These are phyloP conservation scores for Trametes cingulata DNA, from an alignment of 768 basidiomycete genomes.

Conservation along the genomic window DNA sequence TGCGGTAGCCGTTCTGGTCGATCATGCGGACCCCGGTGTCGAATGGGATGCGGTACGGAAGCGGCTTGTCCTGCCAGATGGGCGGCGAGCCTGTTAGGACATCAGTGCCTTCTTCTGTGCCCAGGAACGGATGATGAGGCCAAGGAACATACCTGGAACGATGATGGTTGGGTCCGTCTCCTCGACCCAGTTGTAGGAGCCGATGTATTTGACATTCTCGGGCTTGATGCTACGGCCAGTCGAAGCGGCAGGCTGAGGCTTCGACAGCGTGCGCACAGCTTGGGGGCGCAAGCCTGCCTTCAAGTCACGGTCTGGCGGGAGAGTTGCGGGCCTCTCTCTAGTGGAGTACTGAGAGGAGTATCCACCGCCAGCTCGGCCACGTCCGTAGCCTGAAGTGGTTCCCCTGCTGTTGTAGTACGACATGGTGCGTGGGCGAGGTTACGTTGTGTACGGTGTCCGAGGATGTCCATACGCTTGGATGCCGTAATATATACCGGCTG, in stretches of 20 bases:
- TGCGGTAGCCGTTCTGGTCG: constrained; percentile 59
- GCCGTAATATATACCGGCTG: no score
- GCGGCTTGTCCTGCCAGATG: constrained; percentile 49
- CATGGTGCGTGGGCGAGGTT: no score
- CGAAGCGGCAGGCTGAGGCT: neutral
- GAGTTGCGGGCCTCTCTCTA: neutral
- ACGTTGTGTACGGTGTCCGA: no score
- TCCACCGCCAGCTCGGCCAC: neutral
- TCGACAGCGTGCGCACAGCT: constrained; percentile 5
- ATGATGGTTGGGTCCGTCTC: constrained; percentile 47
- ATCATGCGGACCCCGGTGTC: constrained; percentile 52
- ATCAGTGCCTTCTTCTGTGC: no score
- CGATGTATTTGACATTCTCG: constrained; percentile 42
- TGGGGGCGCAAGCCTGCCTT: constrained; percentile 1
- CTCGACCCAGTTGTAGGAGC: constrained; percentile 58
- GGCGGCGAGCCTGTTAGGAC: constrained; percentile 53
- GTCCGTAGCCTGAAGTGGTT: neutral
- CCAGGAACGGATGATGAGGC: neutral
- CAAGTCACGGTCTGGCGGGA: constrained; percentile 15
- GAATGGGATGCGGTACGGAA: constrained; percentile 54
- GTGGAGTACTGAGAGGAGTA: neutral
- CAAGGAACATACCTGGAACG: constrained; percentile 46
- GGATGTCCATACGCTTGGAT: no score
- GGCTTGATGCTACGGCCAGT: neutral
- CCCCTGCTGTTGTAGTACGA: no score